Evolutionary conservation across 1,284 basidiomycete genomes (phyloP).

Genomic region (Austroboletus sp.): DNA sequence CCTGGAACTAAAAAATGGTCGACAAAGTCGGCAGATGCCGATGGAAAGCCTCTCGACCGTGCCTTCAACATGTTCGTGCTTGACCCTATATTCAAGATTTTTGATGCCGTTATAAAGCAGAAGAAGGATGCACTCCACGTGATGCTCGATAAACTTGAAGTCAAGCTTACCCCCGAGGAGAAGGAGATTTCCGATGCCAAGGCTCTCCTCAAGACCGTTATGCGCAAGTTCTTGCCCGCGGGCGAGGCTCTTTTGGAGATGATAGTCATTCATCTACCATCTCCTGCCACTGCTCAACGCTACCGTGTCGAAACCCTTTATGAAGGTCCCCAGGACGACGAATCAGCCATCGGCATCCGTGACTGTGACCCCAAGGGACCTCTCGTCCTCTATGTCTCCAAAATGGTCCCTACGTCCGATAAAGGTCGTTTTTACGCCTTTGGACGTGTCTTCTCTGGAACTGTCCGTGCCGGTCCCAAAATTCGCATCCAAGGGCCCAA

Average conservation of each 20-base stretch:
- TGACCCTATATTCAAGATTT: conserved; percentile 98
- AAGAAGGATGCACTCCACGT: conserved; percentile 86
- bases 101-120: conserved; percentile 99
- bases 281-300: conserved; percentile 91
- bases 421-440: conserved; percentile 99
- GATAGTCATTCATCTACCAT: conserved; percentile 99
- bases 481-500: conserved; percentile 99
- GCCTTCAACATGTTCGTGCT: conserved; percentile 96
- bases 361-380: conserved; percentile 97
- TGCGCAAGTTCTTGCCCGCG: conserved; percentile 99
- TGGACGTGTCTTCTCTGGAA: conserved; percentile 99
- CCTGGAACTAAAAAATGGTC: conserved; percentile 96
- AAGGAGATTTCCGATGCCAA: conserved; percentile 89
- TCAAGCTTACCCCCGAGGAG: conserved; percentile 88
- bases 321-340: conserved; percentile 99
- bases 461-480: conserved; percentile 94
- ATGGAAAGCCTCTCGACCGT: conserved; percentile 87
- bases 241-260: conserved; percentile 99
- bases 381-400: conserved; percentile 97
- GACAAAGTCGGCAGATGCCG: conserved; percentile 68
- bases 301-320: conserved; percentile 99
- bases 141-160: conserved; percentile 95
- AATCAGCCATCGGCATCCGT: conserved; percentile 96
- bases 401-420: conserved; percentile 99
- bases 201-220: conserved; percentile 92